Conservation (phyloP, 163 green algal species). For the Trebouxia gelatinosa region DNA sequence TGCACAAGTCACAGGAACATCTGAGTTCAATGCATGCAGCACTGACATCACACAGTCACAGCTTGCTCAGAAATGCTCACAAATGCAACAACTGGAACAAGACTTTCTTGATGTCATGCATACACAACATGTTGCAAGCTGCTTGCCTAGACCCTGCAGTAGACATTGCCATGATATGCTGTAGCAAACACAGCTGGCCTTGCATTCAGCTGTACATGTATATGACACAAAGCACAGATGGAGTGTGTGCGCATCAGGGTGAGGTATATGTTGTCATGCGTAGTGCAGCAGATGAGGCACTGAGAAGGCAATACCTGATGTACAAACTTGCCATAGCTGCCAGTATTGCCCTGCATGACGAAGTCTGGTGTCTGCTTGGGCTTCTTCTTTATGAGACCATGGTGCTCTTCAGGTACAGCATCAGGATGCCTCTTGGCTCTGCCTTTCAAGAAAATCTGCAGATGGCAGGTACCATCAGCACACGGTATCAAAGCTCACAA, state of each 20-base stretch:
- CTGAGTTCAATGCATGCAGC: too few relatives aligned
- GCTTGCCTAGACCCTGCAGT: neutral
- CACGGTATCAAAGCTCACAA: too few relatives aligned
- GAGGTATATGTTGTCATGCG: neutral
- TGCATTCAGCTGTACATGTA: neutral
- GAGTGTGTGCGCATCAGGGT: neutral
- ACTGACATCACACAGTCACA: neutral
- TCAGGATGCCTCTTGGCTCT: constrained; percentile 16
- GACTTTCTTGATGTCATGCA: too few relatives aligned
- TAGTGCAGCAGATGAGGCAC: neutral
- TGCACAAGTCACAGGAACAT: neutral
- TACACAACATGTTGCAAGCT: neutral
- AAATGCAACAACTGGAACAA: neutral
- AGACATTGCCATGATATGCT: neutral
- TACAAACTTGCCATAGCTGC: constrained; percentile 8
- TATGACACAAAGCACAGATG: neutral
- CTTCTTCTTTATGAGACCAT: too few relatives aligned
- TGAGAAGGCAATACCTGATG: neutral
- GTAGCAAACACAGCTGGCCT: neutral
- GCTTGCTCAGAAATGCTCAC: neutral
- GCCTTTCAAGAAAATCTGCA: constrained; percentile 14
- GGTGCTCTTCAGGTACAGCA: neutral
- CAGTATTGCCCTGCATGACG: constrained; percentile 12
- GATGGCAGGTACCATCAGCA: too few relatives aligned
- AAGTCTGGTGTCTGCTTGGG: constrained; percentile 15